A percentile compares a stretch with the other conserved stretches of the same genome.
Conservation (phyloP, 768 basidiomycete species). For the Leucogyrophana mollusca region DNA sequence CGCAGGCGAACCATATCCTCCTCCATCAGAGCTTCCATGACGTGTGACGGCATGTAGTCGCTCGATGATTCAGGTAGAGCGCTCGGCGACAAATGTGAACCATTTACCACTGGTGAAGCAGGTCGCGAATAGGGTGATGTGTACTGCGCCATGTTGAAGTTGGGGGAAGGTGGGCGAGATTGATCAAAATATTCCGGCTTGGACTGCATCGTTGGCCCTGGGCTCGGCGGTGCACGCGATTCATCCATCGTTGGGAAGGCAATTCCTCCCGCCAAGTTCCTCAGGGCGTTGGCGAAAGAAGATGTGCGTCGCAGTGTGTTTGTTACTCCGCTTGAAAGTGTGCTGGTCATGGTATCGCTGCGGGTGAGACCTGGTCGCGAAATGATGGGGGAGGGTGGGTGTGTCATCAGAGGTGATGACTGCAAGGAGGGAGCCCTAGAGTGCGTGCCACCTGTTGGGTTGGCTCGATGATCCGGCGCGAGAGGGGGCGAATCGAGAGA, state of each 20-base stretch:
- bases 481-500: conserved; percentile 53
- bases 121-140: conserved; percentile 71
- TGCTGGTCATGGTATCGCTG: conserved; percentile 61
- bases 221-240: conserved; percentile 36
- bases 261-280: conserved; percentile 66
- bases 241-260: conserved; percentile 70
- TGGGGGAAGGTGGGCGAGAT: conserved; percentile 77
- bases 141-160: conserved; percentile 75
- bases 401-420: conserved; percentile 44
- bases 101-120: conserved; percentile 35
- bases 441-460: conserved; percentile 32
- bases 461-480: conserved; percentile 35
- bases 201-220: conserved; percentile 18
- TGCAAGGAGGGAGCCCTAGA: conserved; percentile 49
- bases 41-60: conserved; percentile 70
- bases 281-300: conserved; percentile 76
- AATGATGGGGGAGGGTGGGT: conserved; percentile 44
- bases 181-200: conserved; percentile 32
- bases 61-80: conserved; percentile 34
- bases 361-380: conserved; percentile 51
- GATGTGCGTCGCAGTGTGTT: conserved; percentile 76
- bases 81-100: conserved; percentile 30
- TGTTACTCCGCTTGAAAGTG: conserved; percentile 59
- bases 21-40: conserved; percentile 87
- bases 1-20: conserved; percentile 92